Base-by-base conservation (phyloP, 2,329 filamentous ascomycete genomes). In the Plenodomus biglobosus region DNA sequence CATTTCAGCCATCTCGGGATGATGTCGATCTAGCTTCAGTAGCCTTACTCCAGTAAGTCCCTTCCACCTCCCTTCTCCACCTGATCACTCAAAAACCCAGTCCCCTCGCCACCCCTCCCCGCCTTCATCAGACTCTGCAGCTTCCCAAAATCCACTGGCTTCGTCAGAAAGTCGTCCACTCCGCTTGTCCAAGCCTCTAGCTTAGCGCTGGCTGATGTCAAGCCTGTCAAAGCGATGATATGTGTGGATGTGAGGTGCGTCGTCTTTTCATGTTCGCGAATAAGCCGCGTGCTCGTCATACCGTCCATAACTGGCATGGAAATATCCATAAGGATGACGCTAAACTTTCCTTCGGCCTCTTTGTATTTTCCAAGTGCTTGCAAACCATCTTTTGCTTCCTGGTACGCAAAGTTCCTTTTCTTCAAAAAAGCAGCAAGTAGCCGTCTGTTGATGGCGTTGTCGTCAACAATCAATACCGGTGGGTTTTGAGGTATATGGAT, bases 371-470 rank as follows among this genome's bases (percentile, higher is more conserved):
- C 46, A 11, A 66, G 40, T 1, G 64, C 65, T 50, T 61, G 45
- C 2, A 59, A 53, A 2, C 65, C 65, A 40, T 68, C 64, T 22
- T 54, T 54, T 4, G 64, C 62, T 50, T 62, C 56, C 10, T 44
- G 32, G 48, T 53, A 64, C 2, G 40, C n/a, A 2, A 60, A 40
- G 7, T 53, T 53, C 19, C 48, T 46, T 34, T 59, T 64, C 18
- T 59, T 65, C 46, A 64, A 43, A 44, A 64, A 66, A 1, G 59
- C 55, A 13, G 48, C 51, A 15, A 68, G 54, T 22, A 68, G 55
- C 51, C 62, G 18, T 7, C 69, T 52, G 27, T 73, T 73, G 21
- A 73, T 61, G 1, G 58, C 37, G 39, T 73, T 73, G 41, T 72
- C 70, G 42, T 73, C 70, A 0, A 69, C 66, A 1, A 72, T 59